These are phyloP conservation scores for Chaetothyriales sp. DNA, from an alignment of 2,329 filamentous ascomycete species.

Conservation along the genomic window DNA sequence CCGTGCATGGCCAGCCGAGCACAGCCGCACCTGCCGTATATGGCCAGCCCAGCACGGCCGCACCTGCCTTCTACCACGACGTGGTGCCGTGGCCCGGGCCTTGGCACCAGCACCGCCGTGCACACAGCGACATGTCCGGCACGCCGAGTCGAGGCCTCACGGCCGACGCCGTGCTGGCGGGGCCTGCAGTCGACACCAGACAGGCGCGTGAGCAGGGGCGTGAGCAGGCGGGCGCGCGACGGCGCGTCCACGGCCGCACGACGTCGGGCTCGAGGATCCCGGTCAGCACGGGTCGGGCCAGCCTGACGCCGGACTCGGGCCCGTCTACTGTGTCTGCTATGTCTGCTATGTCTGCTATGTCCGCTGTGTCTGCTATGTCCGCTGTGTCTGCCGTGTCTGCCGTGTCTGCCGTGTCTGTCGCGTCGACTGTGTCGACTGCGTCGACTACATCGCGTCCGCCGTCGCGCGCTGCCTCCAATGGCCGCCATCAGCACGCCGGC, in stretches of 20 bases:
- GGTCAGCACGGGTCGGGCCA: slow-evolving; percentile 10
- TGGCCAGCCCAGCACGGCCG: background rate
- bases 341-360: no score
- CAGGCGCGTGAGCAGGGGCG: background rate
- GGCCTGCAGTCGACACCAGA: no score
- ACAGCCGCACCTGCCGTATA: no score
- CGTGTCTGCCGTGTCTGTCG: no score
- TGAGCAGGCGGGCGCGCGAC: background rate
- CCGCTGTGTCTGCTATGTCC: no score
- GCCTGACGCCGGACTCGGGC: slow-evolving; percentile 12
- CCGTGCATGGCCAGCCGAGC: no score
- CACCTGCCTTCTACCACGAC: background rate
- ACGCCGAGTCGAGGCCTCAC: background rate
- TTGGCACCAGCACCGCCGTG: slow-evolving; percentile 10
- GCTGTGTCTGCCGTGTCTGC: no score
- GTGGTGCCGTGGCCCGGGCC: background rate
- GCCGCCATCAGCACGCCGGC: background rate
- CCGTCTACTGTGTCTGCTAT: background rate
- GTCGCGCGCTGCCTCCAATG: background rate
- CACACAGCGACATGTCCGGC: slow-evolving; percentile 14
- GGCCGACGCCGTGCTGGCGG: background rate
- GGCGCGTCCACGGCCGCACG: slow-evolving; percentile 1
- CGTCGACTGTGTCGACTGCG: no score
- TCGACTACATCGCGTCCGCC: background rate
- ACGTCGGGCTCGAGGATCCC: slow-evolving; percentile 11